Conservation (phyloP, 176 grass and related monocot species). For the Microstegium vimineum region DNA sequence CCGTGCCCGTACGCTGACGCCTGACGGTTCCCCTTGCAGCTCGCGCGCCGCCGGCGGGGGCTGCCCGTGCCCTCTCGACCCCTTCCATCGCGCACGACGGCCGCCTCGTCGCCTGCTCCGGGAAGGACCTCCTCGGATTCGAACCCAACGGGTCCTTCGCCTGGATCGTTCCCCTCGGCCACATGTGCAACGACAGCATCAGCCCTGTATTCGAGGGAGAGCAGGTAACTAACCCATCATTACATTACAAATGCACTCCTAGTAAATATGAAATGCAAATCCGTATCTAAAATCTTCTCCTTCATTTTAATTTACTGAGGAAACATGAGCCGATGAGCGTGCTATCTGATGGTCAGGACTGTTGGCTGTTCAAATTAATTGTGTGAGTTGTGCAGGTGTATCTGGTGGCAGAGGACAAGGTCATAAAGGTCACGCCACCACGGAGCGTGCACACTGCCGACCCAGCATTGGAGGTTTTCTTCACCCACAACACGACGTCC, state of each 20-base stretch:
- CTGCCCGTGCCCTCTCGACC: constrained; percentile 27
- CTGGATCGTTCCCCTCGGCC: constrained; percentile 49
- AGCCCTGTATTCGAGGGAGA: constrained; percentile 36
- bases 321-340: neutral
- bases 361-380: neutral
- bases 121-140: constrained; percentile 57
- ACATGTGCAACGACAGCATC: constrained; percentile 43
- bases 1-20: no score
- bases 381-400: constrained; percentile 52
- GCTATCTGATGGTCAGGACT: neutral
- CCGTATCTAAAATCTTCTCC: no score
- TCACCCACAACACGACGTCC: constrained; percentile 43
- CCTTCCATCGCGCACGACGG: constrained; percentile 52
- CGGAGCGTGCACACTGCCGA: constrained; percentile 10
- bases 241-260: no score
- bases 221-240: constrained; percentile 38
- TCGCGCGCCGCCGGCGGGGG: neutral
- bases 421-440: constrained; percentile 64
- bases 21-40: constrained; percentile 29
- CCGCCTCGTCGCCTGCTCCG: constrained; percentile 54
- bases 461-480: constrained; percentile 47
- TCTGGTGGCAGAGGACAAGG: constrained; percentile 61
- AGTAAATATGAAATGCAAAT: neutral
- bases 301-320: neutral
- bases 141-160: constrained; percentile 48